Evolutionary conservation across 495 filamentous ascomycete genomes (phyloP).

Genomic region (Xylaria longipes): DNA sequence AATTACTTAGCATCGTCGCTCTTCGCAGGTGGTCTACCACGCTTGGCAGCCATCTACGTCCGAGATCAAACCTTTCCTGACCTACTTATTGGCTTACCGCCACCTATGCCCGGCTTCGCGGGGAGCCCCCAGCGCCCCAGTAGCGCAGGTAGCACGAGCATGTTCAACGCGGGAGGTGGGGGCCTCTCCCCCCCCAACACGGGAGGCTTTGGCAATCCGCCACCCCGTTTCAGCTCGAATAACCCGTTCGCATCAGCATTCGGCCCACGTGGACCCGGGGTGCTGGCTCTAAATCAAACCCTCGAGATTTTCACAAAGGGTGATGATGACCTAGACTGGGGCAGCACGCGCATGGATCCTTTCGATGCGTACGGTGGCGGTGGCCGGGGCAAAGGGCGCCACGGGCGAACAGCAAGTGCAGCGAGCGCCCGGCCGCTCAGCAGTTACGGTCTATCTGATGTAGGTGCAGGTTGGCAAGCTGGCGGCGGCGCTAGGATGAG

Average conservation of each 20-base stretch:
- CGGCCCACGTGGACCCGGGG: conserved; percentile 40
- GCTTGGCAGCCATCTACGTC: conserved; percentile 79
- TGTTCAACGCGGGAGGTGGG: conserved; percentile 32
- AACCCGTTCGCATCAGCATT: conserved; percentile 56
- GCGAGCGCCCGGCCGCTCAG: conserved; percentile 50
- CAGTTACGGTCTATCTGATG: conserved; percentile 57
- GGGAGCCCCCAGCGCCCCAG: conserved; percentile 46
- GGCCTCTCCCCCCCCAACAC: conserved; percentile 35
- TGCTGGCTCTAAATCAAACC: conserved; percentile 59
- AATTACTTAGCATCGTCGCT: conserved; percentile 83
- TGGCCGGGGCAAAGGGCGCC: conserved; percentile 28
- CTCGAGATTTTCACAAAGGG: conserved; percentile 88
- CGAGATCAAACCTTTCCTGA: conserved; percentile 83
- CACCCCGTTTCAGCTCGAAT: conserved; percentile 54
- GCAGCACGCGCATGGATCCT: conserved; percentile 61
- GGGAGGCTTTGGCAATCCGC: conserved; percentile 28
- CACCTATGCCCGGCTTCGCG: conserved; percentile 61
- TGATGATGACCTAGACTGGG: conserved; percentile 85
- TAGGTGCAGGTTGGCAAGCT: conserved; percentile 47
- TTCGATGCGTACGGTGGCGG: conserved; percentile 36
- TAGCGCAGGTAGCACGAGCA: conserved; percentile 40
- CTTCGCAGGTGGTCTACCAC: conserved; percentile 73
- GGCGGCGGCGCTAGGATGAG: conserved; percentile 54
- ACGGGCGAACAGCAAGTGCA: conserved; percentile 30
- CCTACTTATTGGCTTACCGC: conserved; percentile 66